These are phyloP conservation scores for Saccharomycopsis javanensis DNA, from an alignment of 805 yeast genomes.

Conservation along the genomic window DNA sequence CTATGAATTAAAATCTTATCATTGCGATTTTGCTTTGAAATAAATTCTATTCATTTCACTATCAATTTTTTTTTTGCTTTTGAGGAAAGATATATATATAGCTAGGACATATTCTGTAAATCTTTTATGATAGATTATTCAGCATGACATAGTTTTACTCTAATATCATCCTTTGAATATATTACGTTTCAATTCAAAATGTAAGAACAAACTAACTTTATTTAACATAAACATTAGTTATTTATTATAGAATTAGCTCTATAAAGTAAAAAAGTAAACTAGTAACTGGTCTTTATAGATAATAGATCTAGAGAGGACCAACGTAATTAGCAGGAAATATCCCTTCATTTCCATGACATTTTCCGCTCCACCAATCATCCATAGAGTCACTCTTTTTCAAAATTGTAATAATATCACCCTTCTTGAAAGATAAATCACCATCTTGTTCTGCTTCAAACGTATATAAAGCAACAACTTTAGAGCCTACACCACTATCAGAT, in stretches of 20 bases:
- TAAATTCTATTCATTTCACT: background rate
- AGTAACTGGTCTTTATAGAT: too few species aligned
- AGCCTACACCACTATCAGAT: conserved; percentile 29
- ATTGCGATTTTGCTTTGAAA: background rate
- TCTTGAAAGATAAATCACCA: conserved; percentile 89
- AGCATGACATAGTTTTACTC: too few species aligned
- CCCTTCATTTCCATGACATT: conserved; percentile 73
- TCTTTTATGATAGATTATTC: too few species aligned
- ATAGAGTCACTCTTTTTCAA: conserved; percentile 76
- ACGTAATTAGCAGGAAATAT: conserved; percentile 97
- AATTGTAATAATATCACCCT: conserved; percentile 89
- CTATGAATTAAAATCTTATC: background rate
- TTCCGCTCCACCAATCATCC: conserved; percentile 99
- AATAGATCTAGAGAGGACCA: conserved; percentile 35
- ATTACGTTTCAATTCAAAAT: background rate
- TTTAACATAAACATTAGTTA: background rate
- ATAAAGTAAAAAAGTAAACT: background rate
- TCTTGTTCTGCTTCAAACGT: conserved; percentile 84
- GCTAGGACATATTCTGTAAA: background rate
- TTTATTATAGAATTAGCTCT: background rate
- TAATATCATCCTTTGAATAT: too few species aligned
- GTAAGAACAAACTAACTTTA: background rate
- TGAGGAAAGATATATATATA: too few species aligned
- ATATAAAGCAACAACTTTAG: conserved; percentile 84
- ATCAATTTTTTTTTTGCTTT: background rate